These are phyloP conservation scores for Lepiota venenata DNA, from an alignment of 768 basidiomycete species.

Conservation along the genomic window DNA sequence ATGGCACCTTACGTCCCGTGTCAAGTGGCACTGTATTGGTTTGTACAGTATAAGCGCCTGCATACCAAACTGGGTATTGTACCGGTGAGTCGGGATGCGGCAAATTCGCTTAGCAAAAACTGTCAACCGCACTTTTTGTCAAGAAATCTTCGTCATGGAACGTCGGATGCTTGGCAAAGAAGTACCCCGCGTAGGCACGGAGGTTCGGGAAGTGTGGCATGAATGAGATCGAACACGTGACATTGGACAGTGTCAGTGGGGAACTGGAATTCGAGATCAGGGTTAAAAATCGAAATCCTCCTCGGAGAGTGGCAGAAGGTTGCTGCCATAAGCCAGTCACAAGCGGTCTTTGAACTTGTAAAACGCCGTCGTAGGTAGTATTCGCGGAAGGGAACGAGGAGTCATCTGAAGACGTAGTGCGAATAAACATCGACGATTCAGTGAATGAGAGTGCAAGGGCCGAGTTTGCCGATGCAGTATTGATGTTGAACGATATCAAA, in stretches of 20 bases:
- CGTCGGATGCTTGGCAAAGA: slow-evolving; percentile 40
- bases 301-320: slow-evolving; percentile 39
- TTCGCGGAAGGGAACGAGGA: slow-evolving; percentile 44
- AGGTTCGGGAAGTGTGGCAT: slow-evolving; percentile 50
- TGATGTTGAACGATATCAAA: slow-evolving; percentile 45
- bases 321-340: slow-evolving; percentile 43
- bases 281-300: slow-evolving; percentile 53
- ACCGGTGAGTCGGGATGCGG: neutral
- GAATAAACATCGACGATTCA: slow-evolving; percentile 53
- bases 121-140: slow-evolving; percentile 38
- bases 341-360: slow-evolving; percentile 33
- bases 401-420: slow-evolving; percentile 50
- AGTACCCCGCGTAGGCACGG: slow-evolving; percentile 50
- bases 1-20: slow-evolving; percentile 47
- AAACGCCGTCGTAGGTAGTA: slow-evolving; percentile 40
- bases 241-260: slow-evolving; percentile 40
- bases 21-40: slow-evolving; percentile 50
- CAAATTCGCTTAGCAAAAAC: neutral
- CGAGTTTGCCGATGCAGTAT: slow-evolving; percentile 26
- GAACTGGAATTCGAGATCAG: slow-evolving; percentile 34
- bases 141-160: slow-evolving; percentile 46
- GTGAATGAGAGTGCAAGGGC: slow-evolving; percentile 52
- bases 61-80: slow-evolving; percentile 46
- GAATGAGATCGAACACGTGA: slow-evolving; percentile 49
- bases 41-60: slow-evolving; percentile 60